Base-by-base conservation (phyloP, 148 eudicot species). In the Nyssa sinensis region DNA sequence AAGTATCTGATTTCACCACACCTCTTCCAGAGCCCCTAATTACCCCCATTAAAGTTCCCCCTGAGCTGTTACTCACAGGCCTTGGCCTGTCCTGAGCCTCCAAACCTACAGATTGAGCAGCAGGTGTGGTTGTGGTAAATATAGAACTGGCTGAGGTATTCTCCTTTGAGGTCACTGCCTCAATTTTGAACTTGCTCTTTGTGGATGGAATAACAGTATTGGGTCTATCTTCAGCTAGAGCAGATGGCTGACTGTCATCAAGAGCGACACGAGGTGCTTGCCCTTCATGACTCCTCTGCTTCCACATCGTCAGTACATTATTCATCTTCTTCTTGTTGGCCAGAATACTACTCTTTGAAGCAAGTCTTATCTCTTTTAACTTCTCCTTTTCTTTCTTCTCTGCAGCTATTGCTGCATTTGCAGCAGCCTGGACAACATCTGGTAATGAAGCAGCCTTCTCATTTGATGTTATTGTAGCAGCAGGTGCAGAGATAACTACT, bases 341-440 rank as follows among this genome's bases (percentile, higher is more conserved):
- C 59, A 92, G 76, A 55, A 95, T 84, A 69, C 96, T 92, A 80
- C 94, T 95, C 83, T 95, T 95, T 21, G 97, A 93, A 67, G 98
- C 97, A 75, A 92, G 97, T 78, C 82, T 90, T 59, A 95, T 92
- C 83, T 94, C 98, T 84, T 94, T 94, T 55, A 83, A 27, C 67
- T 83, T 94, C 70, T 92, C 96, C 76, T 94, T 94, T 81, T 94
- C 98, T 84, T 86, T 90, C 88, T 92, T 94, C 79, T 94, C 98
- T 0, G 96, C 98, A 62, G 98, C 98, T 81, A 92, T 78, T 23
- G 98, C 98, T 70, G 98, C 98, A 33, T 88, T 84, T 32, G 98
- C 98, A 51, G 98, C 98, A 75, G 98, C 98, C 86, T 92, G 97
- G 73, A 94, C 93, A 73, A 97, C 98, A 76, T 90, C 98, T 2